A percentile compares a stretch with the other conserved stretches of the same genome.
Conservation (phyloP, 176 grass and related monocot genomes). For the Puccinellia tenuiflora region DNA sequence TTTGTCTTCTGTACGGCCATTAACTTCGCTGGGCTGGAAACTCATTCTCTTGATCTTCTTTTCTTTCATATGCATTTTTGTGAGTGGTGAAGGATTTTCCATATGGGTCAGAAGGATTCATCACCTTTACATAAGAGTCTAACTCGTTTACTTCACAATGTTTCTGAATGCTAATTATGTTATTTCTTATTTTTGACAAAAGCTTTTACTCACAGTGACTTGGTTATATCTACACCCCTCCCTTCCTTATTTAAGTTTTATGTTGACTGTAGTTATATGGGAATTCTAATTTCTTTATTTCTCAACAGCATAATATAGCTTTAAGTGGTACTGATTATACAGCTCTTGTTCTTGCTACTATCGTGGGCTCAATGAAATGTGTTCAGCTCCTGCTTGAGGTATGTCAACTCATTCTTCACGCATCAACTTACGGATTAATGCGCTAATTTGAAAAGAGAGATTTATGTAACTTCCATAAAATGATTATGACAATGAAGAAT, state of each 20-base stretch:
- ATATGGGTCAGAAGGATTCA: too few species aligned
- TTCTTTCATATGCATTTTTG: not conserved
- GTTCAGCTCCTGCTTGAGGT: slow-evolving; percentile 14
- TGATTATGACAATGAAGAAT: not conserved
- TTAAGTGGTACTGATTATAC: not conserved
- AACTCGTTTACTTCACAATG: too few species aligned
- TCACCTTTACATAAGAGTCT: too few species aligned
- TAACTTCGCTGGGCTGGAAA: not conserved
- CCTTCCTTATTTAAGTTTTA: not conserved
- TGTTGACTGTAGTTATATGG: not conserved
- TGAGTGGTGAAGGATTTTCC: too few species aligned
- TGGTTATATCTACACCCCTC: not conserved
- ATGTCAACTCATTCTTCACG: not conserved
- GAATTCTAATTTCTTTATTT: not conserved
- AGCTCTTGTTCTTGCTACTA: slow-evolving; percentile 13
- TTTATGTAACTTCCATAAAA: not conserved
- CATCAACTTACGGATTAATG: not conserved
- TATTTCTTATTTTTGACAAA: too few species aligned
- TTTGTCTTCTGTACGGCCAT: not conserved
- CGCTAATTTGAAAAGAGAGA: not conserved
- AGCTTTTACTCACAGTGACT: not conserved
- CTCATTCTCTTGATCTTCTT: not conserved
- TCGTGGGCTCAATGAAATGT: not conserved
- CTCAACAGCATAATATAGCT: slow-evolving; percentile 3
- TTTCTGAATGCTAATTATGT: too few species aligned